Evolutionary conservation across 768 basidiomycete genomes (phyloP).

Genomic region (Phanerochaete carnosa): DNA sequence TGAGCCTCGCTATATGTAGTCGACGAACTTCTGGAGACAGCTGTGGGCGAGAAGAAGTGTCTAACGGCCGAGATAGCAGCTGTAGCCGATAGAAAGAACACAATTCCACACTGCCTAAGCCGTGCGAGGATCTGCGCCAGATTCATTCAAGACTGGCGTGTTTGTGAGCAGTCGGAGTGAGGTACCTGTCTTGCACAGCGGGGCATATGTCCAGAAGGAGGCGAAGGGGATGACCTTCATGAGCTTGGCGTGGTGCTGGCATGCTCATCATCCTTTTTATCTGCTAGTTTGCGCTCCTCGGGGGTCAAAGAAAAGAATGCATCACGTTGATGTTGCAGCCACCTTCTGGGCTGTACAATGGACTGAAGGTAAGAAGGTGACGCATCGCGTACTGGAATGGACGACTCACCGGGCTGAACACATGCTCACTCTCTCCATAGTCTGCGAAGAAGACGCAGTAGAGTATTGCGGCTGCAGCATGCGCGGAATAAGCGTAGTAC

Average conservation of each 20-base stretch:
- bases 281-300: constrained; percentile 45
- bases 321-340: constrained; percentile 47
- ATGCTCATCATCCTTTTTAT: constrained; percentile 6
- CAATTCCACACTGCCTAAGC: no score
- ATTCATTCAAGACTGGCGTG: no score
- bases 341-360: constrained; percentile 49
- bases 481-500: neutral
- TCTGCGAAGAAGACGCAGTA: constrained; percentile 64
- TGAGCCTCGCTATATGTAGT: no score
- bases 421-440: constrained; percentile 69
- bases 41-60: no score
- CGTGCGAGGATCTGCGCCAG: no score
- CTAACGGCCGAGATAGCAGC: no score
- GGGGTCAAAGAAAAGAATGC: constrained; percentile 58
- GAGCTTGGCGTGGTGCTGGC: neutral
- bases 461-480: constrained; percentile 41
- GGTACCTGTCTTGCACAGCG: no score
- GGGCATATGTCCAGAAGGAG: no score
- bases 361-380: neutral
- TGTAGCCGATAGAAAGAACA: no score
- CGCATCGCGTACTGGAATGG: neutral
- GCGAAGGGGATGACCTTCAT: no score
- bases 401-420: constrained; percentile 59
- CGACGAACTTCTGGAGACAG: no score
- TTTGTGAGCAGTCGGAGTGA: no score